These are phyloP conservation scores for Fraxinus dipetala DNA, from an alignment of 305 asterid genomes.

Conservation along the genomic window DNA sequence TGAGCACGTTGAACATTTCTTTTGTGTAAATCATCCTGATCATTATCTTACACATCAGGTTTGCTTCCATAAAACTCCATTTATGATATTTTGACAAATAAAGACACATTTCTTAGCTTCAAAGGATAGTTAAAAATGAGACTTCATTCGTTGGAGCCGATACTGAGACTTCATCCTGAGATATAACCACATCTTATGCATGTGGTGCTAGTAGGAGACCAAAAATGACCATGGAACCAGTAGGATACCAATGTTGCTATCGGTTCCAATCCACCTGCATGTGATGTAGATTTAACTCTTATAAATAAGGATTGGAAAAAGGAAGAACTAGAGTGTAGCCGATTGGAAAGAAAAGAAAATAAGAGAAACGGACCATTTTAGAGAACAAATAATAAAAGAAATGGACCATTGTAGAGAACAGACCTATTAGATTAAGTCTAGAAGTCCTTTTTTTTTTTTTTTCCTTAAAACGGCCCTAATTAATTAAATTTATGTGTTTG, in stretches of 20 bases:
- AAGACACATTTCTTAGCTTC: neutral
- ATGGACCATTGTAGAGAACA: neutral
- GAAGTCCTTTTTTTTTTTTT: neutral
- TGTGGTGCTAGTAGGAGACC: neutral
- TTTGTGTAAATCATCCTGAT: constrained; percentile 83
- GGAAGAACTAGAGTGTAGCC: neutral
- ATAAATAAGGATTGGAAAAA: neutral
- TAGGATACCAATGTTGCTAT: neutral
- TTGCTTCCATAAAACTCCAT: constrained; percentile 17
- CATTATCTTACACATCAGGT: constrained; percentile 86
- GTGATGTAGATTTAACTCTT: neutral
- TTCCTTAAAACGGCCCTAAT: neutral
- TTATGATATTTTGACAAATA: neutral
- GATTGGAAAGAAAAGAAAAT: neutral
- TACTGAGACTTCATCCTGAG: neutral
- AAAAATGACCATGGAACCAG: neutral
- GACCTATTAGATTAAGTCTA: neutral
- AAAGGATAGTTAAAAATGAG: neutral
- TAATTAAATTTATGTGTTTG: neutral
- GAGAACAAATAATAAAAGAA: neutral
- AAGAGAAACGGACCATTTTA: neutral
- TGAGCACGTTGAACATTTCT: constrained; percentile 92
- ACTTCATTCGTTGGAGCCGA: neutral
- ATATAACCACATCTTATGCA: neutral
- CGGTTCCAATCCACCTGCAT: neutral